Base-by-base conservation (phyloP, 768 basidiomycete species). In the Auricularia sp. region DNA sequence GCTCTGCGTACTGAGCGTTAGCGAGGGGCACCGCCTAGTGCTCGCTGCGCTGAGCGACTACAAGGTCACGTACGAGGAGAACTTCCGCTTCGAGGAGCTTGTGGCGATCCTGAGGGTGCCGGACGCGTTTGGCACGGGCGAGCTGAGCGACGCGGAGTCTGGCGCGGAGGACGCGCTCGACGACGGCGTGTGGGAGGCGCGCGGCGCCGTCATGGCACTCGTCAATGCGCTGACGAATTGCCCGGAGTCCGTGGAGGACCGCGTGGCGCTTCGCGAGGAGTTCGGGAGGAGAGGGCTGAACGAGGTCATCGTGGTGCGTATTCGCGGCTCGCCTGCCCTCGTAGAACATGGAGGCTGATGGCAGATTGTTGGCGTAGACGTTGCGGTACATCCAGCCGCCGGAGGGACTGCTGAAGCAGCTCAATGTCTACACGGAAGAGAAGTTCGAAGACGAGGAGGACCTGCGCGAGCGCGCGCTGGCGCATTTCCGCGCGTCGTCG, bases 371-470 rank as follows among this genome's bases (percentile, higher is more conserved):
- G 12, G 64, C 10, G 61, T 51, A 94, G 93, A 83, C 85, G 3
- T 77, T 95, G 6, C 82, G 86, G 66, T 91, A 91, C 68, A 77
- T 85, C 44, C 82, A 83, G 69, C 90, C 91, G 1, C 89, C 91
- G 6, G 91, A 88, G n/a, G 72, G 69, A 3, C 75, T 96, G n/a
- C 71, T 89, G n/a, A 88, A 80, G 0, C 93, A 95, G 69, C 75
- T 94, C 5, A 83, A 88, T 66, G 80, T 91, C 34, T 96, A 93
- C 69, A 81, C 84, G 0, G 93, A 96, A 67, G 93, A 95, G 72
- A 90, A 91, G 68, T 90, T 87, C 56, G 93, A 95, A 69, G 93
- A 97, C 71, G 89, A 91, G 72, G 87, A 90, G 70, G 90, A 94
- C 61, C 81, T 91, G 74, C 84, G 85, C 44, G 87, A 93, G 67